phyloP scores from a whole-genome alignment of 179 eudicot species.

The Beta lomatogona region DNA sequence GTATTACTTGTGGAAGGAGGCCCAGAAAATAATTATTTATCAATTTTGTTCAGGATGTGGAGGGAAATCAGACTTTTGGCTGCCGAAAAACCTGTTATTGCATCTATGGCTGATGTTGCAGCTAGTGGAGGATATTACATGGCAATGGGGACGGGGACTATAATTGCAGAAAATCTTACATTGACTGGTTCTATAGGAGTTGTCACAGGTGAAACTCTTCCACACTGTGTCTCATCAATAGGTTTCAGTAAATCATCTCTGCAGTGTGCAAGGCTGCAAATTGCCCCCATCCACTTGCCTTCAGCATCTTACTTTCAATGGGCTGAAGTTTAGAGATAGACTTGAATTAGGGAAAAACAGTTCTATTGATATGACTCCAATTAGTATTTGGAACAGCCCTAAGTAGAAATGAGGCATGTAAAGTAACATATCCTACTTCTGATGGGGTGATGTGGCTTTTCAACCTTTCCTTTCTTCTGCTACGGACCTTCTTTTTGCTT shows the following conservation, averaged over 20 bases:
- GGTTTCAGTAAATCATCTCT: neutral
- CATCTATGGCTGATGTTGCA: constrained; percentile 95
- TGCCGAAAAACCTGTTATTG: constrained; percentile 77
- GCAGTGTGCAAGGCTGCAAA: neutral
- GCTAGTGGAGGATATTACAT: constrained; percentile 99
- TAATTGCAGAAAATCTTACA: constrained; percentile 90
- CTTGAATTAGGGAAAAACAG: neutral
- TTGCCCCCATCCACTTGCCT: neutral
- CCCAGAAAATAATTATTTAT: constrained; percentile 11
- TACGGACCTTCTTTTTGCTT: neutral
- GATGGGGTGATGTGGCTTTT: too few species aligned
- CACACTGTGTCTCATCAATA: neutral
- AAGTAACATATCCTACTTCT: neutral
- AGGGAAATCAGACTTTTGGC: constrained; percentile 89
- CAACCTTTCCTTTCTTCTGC: neutral
- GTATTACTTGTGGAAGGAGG: neutral
- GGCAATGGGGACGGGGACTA: constrained; percentile 89
- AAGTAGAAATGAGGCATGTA: neutral
- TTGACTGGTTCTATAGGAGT: constrained; percentile 97
- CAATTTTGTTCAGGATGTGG: constrained; percentile 63
- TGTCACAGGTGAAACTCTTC: constrained; percentile 63
- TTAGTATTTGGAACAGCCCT: neutral
- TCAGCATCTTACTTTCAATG: neutral
- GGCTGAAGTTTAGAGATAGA: neutral
- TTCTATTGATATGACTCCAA: neutral